These are phyloP conservation scores for Sesbania bispinosa DNA, from an alignment of 306 rosid species.

Conservation along the genomic window DNA sequence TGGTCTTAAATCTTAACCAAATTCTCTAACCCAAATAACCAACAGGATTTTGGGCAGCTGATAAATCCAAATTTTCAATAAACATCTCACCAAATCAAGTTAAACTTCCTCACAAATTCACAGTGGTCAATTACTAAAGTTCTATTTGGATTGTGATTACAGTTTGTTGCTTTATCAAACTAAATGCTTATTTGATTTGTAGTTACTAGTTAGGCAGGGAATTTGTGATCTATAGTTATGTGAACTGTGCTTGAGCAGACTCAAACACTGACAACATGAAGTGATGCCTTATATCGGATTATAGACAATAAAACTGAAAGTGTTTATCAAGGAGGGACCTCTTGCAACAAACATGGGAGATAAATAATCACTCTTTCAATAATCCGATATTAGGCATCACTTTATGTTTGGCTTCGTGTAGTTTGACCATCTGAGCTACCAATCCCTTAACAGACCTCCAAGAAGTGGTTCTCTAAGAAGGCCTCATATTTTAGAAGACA, in stretches of 20 bases:
- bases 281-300: too few relatives aligned
- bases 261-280: too few relatives aligned
- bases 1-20: neutral
- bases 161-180: neutral
- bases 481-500: constrained; percentile 31
- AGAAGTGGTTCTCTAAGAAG: neutral
- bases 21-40: neutral
- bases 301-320: neutral
- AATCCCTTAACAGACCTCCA: neutral
- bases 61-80: neutral
- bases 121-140: neutral
- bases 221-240: too few relatives aligned
- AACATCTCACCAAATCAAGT: neutral
- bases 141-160: neutral
- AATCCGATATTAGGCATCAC: neutral
- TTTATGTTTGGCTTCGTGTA: neutral
- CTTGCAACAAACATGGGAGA: neutral
- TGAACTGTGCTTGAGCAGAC: neutral
- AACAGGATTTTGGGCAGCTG: neutral
- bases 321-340: neutral
- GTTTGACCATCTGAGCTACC: neutral
- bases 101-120: neutral
- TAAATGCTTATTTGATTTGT: too few relatives aligned
- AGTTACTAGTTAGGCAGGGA: too few relatives aligned
- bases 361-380: neutral